Conservation (phyloP, 257 asterid species). For the Craterostigma plantagineum region DNA sequence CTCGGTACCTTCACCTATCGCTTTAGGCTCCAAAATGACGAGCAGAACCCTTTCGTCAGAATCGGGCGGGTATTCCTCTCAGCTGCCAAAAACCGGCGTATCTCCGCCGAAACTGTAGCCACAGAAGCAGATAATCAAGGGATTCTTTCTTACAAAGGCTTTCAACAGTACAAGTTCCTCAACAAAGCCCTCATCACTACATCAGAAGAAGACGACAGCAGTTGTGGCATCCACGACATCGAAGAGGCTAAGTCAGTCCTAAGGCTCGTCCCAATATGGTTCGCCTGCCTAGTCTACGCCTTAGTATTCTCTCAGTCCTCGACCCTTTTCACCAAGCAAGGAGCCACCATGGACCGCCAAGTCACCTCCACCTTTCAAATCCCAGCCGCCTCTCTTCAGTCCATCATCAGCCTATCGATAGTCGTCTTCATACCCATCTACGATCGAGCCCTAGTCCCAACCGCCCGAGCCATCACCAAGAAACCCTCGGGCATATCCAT, state of each 20-base stretch:
- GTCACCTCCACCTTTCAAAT: conserved; percentile 7
- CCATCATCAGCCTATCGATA: conserved; percentile 10
- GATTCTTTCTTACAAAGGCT: not conserved
- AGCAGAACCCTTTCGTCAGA: conserved; percentile 14
- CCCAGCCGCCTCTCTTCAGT: conserved; percentile 20
- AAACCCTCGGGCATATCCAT: conserved; percentile 20
- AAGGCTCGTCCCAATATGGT: conserved; percentile 17
- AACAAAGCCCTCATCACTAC: conserved; percentile 17
- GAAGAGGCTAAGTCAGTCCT: conserved; percentile 15
- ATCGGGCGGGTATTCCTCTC: conserved; percentile 14
- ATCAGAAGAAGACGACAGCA: not conserved
- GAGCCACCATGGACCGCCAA: conserved; percentile 17
- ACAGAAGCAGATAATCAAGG: not conserved
- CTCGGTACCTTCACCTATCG: conserved; percentile 18
- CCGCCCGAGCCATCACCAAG: conserved; percentile 14
- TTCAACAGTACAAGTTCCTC: conserved; percentile 10
- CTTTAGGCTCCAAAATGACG: conserved; percentile 4
- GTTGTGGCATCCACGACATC: conserved; percentile 10
- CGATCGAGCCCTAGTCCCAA: conserved; percentile 14
- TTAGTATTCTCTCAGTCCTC: conserved; percentile 18
- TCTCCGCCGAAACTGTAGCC: not conserved
- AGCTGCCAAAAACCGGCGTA: conserved; percentile 7
- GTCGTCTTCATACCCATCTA: conserved; percentile 9
- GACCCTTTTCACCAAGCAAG: conserved; percentile 30
- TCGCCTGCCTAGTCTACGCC: conserved; percentile 12